These are phyloP conservation scores for Ailanthus altissimus DNA, from an alignment of 345 rosid species.

Conservation along the genomic window DNA sequence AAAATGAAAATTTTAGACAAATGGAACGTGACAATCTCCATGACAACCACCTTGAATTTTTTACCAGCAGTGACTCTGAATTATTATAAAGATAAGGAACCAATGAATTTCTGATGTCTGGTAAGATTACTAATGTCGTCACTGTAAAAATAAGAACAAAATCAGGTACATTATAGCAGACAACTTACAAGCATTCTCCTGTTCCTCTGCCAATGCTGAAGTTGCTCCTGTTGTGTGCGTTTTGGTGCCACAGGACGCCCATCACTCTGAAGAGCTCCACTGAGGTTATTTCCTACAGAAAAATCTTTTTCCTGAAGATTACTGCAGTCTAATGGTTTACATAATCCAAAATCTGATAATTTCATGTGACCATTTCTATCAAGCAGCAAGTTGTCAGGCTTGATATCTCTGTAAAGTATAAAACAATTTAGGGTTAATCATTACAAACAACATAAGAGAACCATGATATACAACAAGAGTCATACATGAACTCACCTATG, in stretches of 20 bases:
- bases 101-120: neutral
- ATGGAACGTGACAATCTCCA: neutral
- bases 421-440: slow-evolving; percentile 15
- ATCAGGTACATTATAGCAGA: slow-evolving; percentile 12
- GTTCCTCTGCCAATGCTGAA: slow-evolving; percentile 94
- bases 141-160: slow-evolving; percentile 6
- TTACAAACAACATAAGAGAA: neutral
- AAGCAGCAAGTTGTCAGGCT: slow-evolving; percentile 95
- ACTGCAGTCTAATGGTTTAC: slow-evolving; percentile 97
- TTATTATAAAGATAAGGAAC: neutral
- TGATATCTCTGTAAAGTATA: slow-evolving; percentile 74
- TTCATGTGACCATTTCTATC: slow-evolving; percentile 95
- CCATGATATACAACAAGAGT: neutral
- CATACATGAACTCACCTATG: slow-evolving; percentile 63
- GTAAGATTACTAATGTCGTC: neutral
- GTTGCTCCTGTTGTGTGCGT: slow-evolving; percentile 89
- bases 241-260: slow-evolving; percentile 76
- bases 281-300: slow-evolving; percentile 54
- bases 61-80: neutral
- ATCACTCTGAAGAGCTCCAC: slow-evolving; percentile 74
- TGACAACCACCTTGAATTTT: neutral
- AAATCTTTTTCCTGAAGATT: slow-evolving; percentile 93
- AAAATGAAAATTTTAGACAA: slow-evolving; percentile 4
- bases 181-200: slow-evolving; percentile 89
- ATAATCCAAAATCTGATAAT: slow-evolving; percentile 94